Evolutionary conservation across 371 early-diverging fungal genomes (phyloP), one percentile per base, ranked within the genome.

Genomic region (Haplosporangium sp.): DNA sequence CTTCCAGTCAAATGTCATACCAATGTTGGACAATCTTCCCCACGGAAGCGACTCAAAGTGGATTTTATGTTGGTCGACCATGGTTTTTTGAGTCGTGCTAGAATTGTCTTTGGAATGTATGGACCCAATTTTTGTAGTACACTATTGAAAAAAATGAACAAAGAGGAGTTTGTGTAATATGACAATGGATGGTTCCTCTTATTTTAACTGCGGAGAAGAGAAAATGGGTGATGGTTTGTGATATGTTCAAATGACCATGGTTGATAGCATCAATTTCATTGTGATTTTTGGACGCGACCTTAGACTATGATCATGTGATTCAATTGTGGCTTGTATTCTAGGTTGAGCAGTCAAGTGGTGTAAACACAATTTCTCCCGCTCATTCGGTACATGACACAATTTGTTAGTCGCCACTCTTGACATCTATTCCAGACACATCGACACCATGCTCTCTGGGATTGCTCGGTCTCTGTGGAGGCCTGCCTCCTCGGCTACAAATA

Each of bases 391-490:
- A 53, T 53, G 53, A 27, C 35, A 34, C 35, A 34, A 34, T 55
- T 55, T 55, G 55, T 55, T 55, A 20, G 17, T 59, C 60, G 3
- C 37, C n/a, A 37, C 52, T 50, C 34, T 11, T 35, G 9, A 17
- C 45, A n/a, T 42, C 53, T 62, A 45, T 53, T 55, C 56, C 59
- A 45, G 44, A 42, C 11, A 48, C 58, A 61, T 37, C n/a, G 20
- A 45, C 71, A 63, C 10, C 64, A 74, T 74, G 74, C 69, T 74
- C 40, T 69, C 74, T 61, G 74, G 74, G 69, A 58, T 74, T 55
- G 74, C 74, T 64, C 69, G 74, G 74, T 74, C 74, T 42, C 61
- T 74, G 64, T 74, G 59, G 74, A 57, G 74, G 45, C 69, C 74
- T n/a, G 69, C 69, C 40, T 59, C 69, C 37, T 40, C 69, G 48